Conservation (phyloP, 2,329 filamentous ascomycete species). For the Keithomyces neogunnii region DNA sequence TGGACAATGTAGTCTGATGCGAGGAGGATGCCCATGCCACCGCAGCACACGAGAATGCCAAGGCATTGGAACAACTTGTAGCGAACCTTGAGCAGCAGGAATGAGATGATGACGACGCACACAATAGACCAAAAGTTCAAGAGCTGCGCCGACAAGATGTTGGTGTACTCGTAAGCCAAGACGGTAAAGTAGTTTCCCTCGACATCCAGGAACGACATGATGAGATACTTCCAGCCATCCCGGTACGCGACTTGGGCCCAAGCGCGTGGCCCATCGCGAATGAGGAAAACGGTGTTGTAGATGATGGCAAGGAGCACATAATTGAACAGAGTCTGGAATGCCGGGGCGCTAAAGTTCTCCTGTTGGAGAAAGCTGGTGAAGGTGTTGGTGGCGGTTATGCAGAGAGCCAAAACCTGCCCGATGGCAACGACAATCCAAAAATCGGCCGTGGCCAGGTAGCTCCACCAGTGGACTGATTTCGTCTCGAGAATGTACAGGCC, state of each 20-base stretch:
- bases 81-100: constrained; percentile 73
- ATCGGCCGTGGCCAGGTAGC: constrained; percentile 74
- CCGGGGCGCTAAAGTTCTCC: constrained; percentile 70
- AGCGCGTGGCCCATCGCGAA: constrained; percentile 66
- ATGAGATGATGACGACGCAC: constrained; percentile 78
- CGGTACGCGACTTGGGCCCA: constrained; percentile 55
- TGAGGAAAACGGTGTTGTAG: constrained; percentile 73
- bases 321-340: constrained; percentile 94
- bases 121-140: constrained; percentile 99
- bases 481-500: constrained; percentile 49
- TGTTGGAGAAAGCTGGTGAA: constrained; percentile 67
- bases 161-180: constrained; percentile 86
- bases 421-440: constrained; percentile 80
- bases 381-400: constrained; percentile 89
- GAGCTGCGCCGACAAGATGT: constrained; percentile 83
- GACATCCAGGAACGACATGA: constrained; percentile 88
- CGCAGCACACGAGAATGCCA: constrained; percentile 85
- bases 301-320: constrained; percentile 77
- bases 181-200: constrained; percentile 98
- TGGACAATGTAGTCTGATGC: constrained; percentile 75
- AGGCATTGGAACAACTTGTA: constrained; percentile 80
- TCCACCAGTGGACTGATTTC: constrained; percentile 49
- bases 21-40: constrained; percentile 80
- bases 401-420: constrained; percentile 78
- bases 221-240: constrained; percentile 89